phyloP scores from a whole-genome alignment of 2,329 filamentous ascomycete species.

The Phialemonium atrogriseum region DNA sequence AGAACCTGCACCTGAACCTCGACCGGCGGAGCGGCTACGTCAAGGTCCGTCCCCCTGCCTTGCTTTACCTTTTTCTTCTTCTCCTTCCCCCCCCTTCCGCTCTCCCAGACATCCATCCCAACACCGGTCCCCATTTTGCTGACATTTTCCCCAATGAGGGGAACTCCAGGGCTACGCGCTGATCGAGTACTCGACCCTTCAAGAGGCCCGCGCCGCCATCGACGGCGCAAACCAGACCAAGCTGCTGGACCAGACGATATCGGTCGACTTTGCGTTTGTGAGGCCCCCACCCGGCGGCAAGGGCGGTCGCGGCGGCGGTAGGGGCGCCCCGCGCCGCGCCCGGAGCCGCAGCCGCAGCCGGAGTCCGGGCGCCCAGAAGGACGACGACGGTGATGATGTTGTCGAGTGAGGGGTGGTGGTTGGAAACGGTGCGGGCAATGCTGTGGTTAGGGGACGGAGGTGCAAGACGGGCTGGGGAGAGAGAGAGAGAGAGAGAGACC shows the following conservation, averaged over 20 bases:
- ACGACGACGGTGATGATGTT: conserved; percentile 8
- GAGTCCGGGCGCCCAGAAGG: conserved; percentile 29
- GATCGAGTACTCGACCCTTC: conserved; percentile 74
- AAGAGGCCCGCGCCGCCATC: conserved; percentile 74
- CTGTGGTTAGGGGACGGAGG: too few species aligned
- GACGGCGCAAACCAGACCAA: conserved; percentile 70
- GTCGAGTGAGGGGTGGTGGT: conserved; percentile 4
- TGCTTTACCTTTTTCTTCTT: too few species aligned
- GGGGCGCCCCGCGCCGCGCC: conserved; percentile 28
- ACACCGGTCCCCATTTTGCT: too few species aligned
- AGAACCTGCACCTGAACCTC: conserved; percentile 77
- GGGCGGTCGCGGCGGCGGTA: conserved; percentile 28
- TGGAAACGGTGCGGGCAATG: too few species aligned
- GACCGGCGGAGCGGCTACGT: conserved; percentile 79
- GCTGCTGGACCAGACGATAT: conserved; percentile 71
- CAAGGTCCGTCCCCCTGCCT: conserved; percentile 68
- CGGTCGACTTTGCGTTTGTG: conserved; percentile 80
- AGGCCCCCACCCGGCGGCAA: conserved; percentile 65
- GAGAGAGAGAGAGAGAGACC: too few species aligned
- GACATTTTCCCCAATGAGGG: too few species aligned
- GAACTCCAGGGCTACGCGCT: conserved; percentile 64
- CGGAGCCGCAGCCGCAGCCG: conserved; percentile 36
- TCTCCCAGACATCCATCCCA: too few species aligned
- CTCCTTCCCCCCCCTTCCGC: conserved; percentile 1
- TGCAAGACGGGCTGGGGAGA: too few species aligned